phyloP scores from a whole-genome alignment of 768 basidiomycete genomes.

The Lactifluus pinguis region DNA sequence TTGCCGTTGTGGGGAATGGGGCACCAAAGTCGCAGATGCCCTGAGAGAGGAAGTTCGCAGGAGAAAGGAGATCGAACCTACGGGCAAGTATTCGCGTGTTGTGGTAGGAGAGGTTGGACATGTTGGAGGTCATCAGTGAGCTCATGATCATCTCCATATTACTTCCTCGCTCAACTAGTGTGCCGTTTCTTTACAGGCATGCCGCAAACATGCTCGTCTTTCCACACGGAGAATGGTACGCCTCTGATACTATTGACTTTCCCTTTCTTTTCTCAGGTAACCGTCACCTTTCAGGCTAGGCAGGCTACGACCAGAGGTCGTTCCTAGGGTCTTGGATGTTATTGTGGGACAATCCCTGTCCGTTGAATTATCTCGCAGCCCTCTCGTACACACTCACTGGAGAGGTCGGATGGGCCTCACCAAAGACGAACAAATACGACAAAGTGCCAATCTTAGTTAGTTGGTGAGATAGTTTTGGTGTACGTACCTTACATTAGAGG shows the following conservation, averaged over 20 bases:
- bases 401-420: constrained; percentile 62
- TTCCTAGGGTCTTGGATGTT: constrained; percentile 42
- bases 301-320: constrained; percentile 46
- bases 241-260: constrained; percentile 5
- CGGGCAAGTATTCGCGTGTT: constrained; percentile 26
- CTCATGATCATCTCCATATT: constrained; percentile 25
- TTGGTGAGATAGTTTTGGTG: background rate
- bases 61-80: constrained; percentile 19
- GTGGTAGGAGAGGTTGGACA: constrained; percentile 61
- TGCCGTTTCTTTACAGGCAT: constrained; percentile 32
- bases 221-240: constrained; percentile 67
- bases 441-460: background rate
- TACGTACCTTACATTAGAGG: too few relatives aligned
- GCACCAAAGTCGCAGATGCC: constrained; percentile 45
- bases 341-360: constrained; percentile 30
- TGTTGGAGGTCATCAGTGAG: constrained; percentile 79
- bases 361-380: constrained; percentile 21
- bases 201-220: constrained; percentile 64
- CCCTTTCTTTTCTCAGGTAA: background rate
- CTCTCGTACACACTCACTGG: constrained; percentile 46
- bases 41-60: constrained; percentile 44
- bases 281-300: constrained; percentile 44
- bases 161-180: background rate
- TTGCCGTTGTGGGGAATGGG: constrained; percentile 67
- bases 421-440: constrained; percentile 46